Evolutionary conservation across 441 rosid genomes (phyloP), one percentile per base, ranked within the genome.

Genomic region (Dalechampia spathulata): DNA sequence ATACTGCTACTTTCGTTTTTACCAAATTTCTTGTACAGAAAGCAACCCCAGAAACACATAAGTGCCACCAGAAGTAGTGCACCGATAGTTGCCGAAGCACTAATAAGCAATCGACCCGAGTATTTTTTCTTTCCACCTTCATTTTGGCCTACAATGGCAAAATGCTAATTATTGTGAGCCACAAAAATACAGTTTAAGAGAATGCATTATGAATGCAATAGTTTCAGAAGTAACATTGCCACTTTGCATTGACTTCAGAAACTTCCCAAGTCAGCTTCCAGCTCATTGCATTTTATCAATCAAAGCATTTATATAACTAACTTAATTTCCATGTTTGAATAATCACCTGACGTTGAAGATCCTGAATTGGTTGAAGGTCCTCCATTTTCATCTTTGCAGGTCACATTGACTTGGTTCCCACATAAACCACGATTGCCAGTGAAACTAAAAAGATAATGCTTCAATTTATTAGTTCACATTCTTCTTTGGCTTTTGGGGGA

Each of bases 1-100:
- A 90, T 85, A 68, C 93, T 77, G 74, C 64, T 75, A 59, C 72
- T 66, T 71, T 81, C 99, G 61, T 69, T 85, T 87, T 83, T 93
- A 73, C 95, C 93, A 20, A 93, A 78, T 81, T 87, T 93, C 78
- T 90, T 93, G 69, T 90, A 90, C 15, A 93, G 82, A 78, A 90
- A 90, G 76, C 97, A 93, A 51, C 99, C 99, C 97, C 99, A 93
- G 61, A 90, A 93, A 73, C 99, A 93, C 99, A 93, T 93, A 38
- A 93, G 95, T 39, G 99, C 97, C 67, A 93, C 96, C 71, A 93
- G 79, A 67, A 93, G 99, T 48, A 93, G 78, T 22, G 96, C 97
- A 54, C 95, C 97, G 22, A 90, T 77, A 2, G 99, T 93, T 62
- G 97, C 99, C 48, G 86, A 82, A 60, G 99, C 90, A 68, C 99